Percentiles rank a stretch among this genome's conserved stretches.
Conservation (phyloP, 2,329 filamentous ascomycete genomes). For the Aspergillus cejpii region DNA sequence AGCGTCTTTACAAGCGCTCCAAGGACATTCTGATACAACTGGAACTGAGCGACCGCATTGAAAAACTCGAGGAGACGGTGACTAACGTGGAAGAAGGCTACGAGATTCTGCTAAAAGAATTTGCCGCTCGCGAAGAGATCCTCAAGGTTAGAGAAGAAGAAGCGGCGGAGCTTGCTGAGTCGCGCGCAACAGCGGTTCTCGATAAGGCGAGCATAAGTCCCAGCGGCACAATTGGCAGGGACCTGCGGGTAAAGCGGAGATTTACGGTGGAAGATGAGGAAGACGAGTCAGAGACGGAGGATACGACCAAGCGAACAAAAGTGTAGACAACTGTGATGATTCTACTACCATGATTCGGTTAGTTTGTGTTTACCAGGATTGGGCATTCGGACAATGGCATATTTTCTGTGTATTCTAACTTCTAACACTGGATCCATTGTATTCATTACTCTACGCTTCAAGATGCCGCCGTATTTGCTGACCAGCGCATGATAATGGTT, state of each 20-base stretch:
- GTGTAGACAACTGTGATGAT: slow-evolving; percentile 12
- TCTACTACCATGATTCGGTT: not conserved
- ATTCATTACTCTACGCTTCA: not conserved
- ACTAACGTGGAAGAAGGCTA: slow-evolving; percentile 55
- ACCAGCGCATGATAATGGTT: slow-evolving; percentile 14
- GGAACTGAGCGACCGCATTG: slow-evolving; percentile 50
- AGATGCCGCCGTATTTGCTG: slow-evolving; percentile 21
- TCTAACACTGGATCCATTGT: not conserved
- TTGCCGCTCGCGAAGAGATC: slow-evolving; percentile 29
- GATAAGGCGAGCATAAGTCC: slow-evolving; percentile 20
- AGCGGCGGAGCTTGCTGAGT: slow-evolving; percentile 14
- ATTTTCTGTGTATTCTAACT: slow-evolving; percentile 1
- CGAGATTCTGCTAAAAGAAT: slow-evolving; percentile 46
- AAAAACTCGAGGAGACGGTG: slow-evolving; percentile 55
- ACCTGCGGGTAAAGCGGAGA: slow-evolving; percentile 27
- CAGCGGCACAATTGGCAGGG: slow-evolving; percentile 10
- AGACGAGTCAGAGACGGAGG: slow-evolving; percentile 18
- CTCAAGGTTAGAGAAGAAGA: slow-evolving; percentile 24
- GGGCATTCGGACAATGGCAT: not conserved
- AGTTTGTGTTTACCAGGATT: not conserved
- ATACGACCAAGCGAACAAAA: slow-evolving; percentile 29
- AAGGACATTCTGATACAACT: slow-evolving; percentile 54
- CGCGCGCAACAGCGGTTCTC: slow-evolving; percentile 25
- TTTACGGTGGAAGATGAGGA: slow-evolving; percentile 29
- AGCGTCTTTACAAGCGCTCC: slow-evolving; percentile 56